phyloP scores from a whole-genome alignment of 2,329 filamentous ascomycete species.

The Tolypocladium tundrense region DNA sequence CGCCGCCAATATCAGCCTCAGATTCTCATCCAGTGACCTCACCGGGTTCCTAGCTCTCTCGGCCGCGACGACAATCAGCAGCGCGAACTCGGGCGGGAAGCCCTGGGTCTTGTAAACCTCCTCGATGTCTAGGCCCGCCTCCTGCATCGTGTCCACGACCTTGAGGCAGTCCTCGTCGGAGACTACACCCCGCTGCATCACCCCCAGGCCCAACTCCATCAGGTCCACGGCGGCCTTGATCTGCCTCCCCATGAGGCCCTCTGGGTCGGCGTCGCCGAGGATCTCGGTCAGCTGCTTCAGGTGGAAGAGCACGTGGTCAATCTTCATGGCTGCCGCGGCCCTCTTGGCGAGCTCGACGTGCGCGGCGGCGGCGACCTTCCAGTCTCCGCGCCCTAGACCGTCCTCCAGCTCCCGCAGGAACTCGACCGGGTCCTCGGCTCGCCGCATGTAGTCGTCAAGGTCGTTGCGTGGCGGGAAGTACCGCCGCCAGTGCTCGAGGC shows the following conservation, averaged over 20 bases:
- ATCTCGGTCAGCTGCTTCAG: neutral
- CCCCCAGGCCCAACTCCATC: neutral
- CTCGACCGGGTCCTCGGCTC: neutral
- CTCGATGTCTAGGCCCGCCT: neutral
- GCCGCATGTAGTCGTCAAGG: neutral
- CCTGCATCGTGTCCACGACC: neutral
- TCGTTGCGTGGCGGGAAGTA: neutral
- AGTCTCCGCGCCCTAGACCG: neutral
- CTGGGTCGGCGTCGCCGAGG: neutral
- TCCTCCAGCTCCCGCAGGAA: neutral
- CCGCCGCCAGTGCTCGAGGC: neutral
- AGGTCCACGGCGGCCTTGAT: neutral
- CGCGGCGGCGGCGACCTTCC: neutral
- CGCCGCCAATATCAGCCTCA: neutral
- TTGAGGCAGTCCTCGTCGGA: neutral
- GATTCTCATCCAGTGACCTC: neutral
- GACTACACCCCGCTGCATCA: neutral
- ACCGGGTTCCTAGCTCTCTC: neutral
- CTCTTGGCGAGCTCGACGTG: neutral
- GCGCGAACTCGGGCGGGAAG: neutral
- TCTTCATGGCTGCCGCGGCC: neutral
- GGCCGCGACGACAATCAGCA: neutral
- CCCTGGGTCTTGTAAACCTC: neutral
- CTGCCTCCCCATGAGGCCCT: neutral
- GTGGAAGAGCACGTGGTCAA: neutral